Base-by-base conservation (phyloP, 352 stramenopile genomes). In the Phytopythium litorale region DNA sequence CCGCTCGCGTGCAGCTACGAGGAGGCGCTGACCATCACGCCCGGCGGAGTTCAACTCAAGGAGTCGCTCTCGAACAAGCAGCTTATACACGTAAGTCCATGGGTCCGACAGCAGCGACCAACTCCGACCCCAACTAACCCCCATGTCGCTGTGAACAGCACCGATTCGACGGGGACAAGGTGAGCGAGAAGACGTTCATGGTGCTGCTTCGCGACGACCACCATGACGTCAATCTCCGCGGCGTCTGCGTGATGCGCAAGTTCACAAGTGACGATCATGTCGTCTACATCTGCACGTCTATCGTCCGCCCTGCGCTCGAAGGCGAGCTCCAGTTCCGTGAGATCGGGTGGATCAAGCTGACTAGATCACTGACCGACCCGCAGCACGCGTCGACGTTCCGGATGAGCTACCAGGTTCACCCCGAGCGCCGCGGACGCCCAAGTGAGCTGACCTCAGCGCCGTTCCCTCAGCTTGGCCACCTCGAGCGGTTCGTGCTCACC, bases 171-270 rank as follows among this genome's bases (percentile, higher is more conserved):
- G 37, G 35, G 13, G 33, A 58, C 35, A 23, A n/a, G 33, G 38
- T 58, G 3, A 21, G 19, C 33, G 21, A 48, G n/a, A 58, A 58
- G 23, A 49, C 37, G n/a, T 58, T 21, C 53, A 58, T 58, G 53
- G 53, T 58, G 21, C 7, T 58, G 35, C 33, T 58, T 2, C 53
- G 30, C 21, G 53, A 58, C 53, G 3, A 58, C 8, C 33, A 49
- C 23, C n/a, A 48, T 4, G 23, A 46, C n/a, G 53, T 46, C 21
- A 58, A 21, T 23, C 53, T 58, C 23, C 53, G 38, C 8, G 53
- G 53, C 21, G 53, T 49, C n/a, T 58, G 49, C 38, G 2, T 50
- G 37, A 58, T 58, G 53, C 53, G 37, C 18, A 58, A 58, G 38
- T 58, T 58, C 37, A 19, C 37, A 6, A 7, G 23, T 25, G 18